These are phyloP conservation scores for Capsicum pubescens DNA, from an alignment of 257 asterid genomes.

Conservation along the genomic window DNA sequence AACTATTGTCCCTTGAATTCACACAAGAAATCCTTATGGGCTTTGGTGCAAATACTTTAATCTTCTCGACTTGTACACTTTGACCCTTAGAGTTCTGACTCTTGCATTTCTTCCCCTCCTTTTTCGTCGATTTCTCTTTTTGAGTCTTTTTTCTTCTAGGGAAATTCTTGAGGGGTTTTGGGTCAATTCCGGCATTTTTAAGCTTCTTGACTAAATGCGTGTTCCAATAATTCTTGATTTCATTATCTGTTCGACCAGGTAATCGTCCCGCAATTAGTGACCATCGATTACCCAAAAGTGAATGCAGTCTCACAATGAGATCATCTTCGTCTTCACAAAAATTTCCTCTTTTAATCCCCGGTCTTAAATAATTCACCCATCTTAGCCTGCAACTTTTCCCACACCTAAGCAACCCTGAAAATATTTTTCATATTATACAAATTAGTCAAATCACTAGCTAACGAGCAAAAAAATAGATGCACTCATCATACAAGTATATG, in stretches of 20 bases:
- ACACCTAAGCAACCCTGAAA: conserved; percentile 64
- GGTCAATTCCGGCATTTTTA: conserved; percentile 32
- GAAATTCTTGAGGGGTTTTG: conserved; percentile 27
- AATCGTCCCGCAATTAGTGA: conserved; percentile 75
- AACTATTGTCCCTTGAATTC: conserved; percentile 46
- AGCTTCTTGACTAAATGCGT: conserved; percentile 61
- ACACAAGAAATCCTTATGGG: conserved; percentile 51
- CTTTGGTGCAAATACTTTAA: conserved; percentile 51
- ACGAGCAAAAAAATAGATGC: background rate
- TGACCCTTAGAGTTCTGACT: conserved; percentile 12
- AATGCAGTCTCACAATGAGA: conserved; percentile 63
- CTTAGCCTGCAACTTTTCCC: conserved; percentile 82
- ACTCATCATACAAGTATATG: background rate
- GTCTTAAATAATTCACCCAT: conserved; percentile 84
- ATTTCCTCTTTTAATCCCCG: conserved; percentile 74
- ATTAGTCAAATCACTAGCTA: background rate
- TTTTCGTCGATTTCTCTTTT: background rate
- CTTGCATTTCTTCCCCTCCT: background rate
- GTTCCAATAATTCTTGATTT: conserved; percentile 79
- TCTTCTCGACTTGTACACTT: conserved; percentile 7
- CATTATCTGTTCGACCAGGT: conserved; percentile 86
- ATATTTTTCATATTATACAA: background rate
- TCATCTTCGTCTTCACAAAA: conserved; percentile 68
- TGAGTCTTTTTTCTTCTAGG: background rate
- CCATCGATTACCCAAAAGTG: conserved; percentile 78